Evolutionary conservation across 1,284 basidiomycete species (phyloP).

Genomic region (Pisolithus thermaeus): DNA sequence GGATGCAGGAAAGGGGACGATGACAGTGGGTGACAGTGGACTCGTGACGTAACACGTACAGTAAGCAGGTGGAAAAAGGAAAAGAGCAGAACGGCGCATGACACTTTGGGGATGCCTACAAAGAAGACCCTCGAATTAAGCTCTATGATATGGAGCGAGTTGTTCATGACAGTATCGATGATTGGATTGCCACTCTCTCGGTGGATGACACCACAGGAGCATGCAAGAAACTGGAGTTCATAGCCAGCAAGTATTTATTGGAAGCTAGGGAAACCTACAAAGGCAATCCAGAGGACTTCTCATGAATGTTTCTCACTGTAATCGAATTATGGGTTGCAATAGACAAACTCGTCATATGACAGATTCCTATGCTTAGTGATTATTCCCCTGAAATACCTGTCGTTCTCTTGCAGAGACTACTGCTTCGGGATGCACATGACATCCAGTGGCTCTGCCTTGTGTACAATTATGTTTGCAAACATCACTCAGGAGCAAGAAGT

Average conservation of each 20-base stretch:
- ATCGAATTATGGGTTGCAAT: slow-evolving; percentile 41
- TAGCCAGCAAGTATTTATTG: slow-evolving; percentile 23
- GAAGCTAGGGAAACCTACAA: slow-evolving; percentile 25
- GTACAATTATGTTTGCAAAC: slow-evolving; percentile 27
- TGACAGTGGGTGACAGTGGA: too few species aligned
- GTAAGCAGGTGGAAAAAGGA: too few species aligned
- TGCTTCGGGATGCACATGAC: slow-evolving; percentile 29
- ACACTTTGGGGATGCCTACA: slow-evolving; percentile 12
- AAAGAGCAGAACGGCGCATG: too few species aligned
- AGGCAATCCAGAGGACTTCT: slow-evolving; percentile 37
- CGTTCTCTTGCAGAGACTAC: slow-evolving; percentile 31
- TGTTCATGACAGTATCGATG: slow-evolving; percentile 24
- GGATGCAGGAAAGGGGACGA: too few species aligned
- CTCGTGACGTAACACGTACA: too few species aligned
- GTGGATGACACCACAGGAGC: slow-evolving; percentile 8
- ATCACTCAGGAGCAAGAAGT: slow-evolving; percentile 13
- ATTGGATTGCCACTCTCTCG: slow-evolving; percentile 23
- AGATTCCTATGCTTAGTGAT: slow-evolving; percentile 31
- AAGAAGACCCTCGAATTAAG: slow-evolving; percentile 13
- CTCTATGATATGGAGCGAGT: slow-evolving; percentile 33
- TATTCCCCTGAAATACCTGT: slow-evolving; percentile 42
- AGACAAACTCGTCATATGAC: slow-evolving; percentile 31
- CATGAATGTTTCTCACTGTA: slow-evolving; percentile 37
- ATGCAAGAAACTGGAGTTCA: slow-evolving; percentile 17
- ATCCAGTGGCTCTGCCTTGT: slow-evolving; percentile 25